Evolutionary conservation across 768 basidiomycete genomes (phyloP).

Genomic region (Suillus tomentosus): DNA sequence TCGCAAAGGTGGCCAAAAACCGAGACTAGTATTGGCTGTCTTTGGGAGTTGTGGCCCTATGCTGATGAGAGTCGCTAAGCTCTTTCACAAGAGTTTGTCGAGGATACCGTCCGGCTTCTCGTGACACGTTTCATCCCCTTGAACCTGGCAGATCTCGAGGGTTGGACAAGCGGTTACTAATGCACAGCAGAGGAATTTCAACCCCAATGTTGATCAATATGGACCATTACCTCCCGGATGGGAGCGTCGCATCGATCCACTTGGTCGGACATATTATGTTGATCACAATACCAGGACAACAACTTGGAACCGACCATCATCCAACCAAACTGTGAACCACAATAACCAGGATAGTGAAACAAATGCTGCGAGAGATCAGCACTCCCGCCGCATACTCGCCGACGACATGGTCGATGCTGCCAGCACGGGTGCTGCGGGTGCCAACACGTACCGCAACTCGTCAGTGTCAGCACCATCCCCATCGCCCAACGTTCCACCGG

Average conservation of each 20-base stretch:
- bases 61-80: no score
- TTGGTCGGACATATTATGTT: no score
- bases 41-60: no score
- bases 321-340: conserved; percentile 72
- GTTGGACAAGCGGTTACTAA: conserved; percentile 42
- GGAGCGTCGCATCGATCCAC: no score
- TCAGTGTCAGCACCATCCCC: conserved; percentile 34
- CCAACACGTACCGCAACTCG: conserved; percentile 44
- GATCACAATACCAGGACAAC: no score
- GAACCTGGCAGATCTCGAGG: no score
- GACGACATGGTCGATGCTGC: conserved; percentile 84
- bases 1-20: no score
- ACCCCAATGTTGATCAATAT: conserved; percentile 92
- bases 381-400: conserved; percentile 78
- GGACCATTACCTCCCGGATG: no score
- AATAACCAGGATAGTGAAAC: conserved; percentile 75
- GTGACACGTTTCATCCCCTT: no score
- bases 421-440: conserved; percentile 42
- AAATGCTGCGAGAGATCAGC: conserved; percentile 84
- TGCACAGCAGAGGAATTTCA: conserved; percentile 79
- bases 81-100: no score
- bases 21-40: no score
- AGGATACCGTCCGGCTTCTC: no score
- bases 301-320: conserved; percentile 84
- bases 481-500: conserved; percentile 37